Evolutionary conservation across 768 basidiomycete genomes (phyloP).

Genomic region (Candolleomyces efflorescens): DNA sequence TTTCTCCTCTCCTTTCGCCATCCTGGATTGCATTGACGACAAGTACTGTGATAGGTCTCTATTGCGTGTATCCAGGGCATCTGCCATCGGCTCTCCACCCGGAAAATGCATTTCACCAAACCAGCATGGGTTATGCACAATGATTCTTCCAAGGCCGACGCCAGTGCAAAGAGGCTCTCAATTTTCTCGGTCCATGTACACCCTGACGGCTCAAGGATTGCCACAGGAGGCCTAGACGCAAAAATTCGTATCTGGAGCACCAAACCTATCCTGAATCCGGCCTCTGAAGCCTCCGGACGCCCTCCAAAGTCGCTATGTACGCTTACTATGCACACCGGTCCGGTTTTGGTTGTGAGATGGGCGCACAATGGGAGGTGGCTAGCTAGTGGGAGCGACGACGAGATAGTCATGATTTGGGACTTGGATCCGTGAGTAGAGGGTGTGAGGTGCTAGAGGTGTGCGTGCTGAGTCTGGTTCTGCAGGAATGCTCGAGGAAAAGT

Average conservation of each 20-base stretch:
- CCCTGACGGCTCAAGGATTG: constrained; percentile 92
- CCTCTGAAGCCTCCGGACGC: constrained; percentile 60
- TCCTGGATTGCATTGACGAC: not conserved
- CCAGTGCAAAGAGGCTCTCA: constrained; percentile 62
- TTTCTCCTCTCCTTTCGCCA: constrained; percentile 1
- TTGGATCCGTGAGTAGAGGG: constrained; percentile 77
- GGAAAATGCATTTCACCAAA: constrained; percentile 78
- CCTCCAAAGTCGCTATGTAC: constrained; percentile 89
- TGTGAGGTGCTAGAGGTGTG: not conserved
- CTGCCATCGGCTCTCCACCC: not conserved
- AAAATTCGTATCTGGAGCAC: constrained; percentile 98
- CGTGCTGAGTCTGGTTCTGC: constrained; percentile 4
- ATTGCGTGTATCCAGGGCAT: not conserved
- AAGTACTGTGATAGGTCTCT: not conserved
- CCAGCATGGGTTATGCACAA: constrained; percentile 85
- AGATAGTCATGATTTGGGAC: constrained; percentile 96
- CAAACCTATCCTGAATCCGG: constrained; percentile 80
- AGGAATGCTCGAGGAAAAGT: constrained; percentile 82
- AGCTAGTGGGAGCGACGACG: constrained; percentile 95
- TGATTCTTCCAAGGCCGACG: constrained; percentile 63
- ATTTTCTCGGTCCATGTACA: constrained; percentile 95
- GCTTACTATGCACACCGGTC: constrained; percentile 89
- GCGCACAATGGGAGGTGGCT: constrained; percentile 91
- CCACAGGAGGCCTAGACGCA: constrained; percentile 95
- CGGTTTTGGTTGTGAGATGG: constrained; percentile 90